These are phyloP conservation scores for Calycina herbarum DNA, from an alignment of 2,329 filamentous ascomycete genomes.

Conservation along the genomic window DNA sequence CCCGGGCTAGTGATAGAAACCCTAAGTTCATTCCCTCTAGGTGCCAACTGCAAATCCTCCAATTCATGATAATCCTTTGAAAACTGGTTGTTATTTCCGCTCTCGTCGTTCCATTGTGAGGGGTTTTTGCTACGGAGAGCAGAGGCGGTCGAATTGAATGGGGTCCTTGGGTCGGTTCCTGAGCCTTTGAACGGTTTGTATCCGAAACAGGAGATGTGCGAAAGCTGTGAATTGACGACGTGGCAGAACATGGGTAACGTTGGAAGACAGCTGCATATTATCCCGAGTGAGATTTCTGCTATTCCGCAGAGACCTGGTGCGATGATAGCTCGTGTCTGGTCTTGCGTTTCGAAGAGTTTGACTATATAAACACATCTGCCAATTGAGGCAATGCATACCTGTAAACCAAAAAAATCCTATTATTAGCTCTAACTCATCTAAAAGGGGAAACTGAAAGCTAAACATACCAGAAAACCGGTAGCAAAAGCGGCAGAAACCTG, in stretches of 20 bases:
- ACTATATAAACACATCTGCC: constrained; percentile 8
- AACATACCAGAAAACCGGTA: constrained; percentile 7
- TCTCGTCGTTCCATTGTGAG: constrained; percentile 3
- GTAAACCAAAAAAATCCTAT: background rate
- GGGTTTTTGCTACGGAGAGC: background rate
- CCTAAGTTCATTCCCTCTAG: background rate
- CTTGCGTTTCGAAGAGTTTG: constrained; percentile 12
- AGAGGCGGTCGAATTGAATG: constrained; percentile 2
- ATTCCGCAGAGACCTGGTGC: constrained; percentile 9
- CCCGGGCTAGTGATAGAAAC: constrained; percentile 8
- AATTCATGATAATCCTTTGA: constrained; percentile 5
- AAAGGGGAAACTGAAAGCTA: background rate
- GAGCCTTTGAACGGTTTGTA: background rate
- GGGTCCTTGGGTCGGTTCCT: background rate
- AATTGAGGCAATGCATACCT: constrained; percentile 9
- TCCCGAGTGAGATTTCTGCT: constrained; percentile 11
- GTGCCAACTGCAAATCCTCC: constrained; percentile 3
- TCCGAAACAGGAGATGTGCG: constrained; percentile 1
- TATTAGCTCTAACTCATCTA: background rate
- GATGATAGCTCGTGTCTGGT: constrained; percentile 11
- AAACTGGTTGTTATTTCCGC: background rate
- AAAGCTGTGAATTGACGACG: constrained; percentile 3
- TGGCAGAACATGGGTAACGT: constrained; percentile 11
- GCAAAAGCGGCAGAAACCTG: constrained; percentile 9
- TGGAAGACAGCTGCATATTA: constrained; percentile 13